phyloP scores from a whole-genome alignment of 2,329 filamentous ascomycete genomes.

The Neophaeococcomyces aloes region DNA sequence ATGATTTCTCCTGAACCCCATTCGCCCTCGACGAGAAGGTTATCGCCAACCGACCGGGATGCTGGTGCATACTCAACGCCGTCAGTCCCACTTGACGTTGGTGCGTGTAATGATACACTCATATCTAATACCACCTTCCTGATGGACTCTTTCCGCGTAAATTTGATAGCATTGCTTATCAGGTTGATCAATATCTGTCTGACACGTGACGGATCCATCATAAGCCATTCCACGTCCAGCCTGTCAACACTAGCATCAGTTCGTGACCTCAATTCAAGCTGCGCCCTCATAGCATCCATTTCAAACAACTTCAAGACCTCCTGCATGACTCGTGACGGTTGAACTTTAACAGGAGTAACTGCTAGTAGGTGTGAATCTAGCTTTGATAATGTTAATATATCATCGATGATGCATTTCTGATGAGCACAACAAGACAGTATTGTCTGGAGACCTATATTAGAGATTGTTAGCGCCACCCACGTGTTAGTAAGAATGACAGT shows the following conservation, averaged over 20 bases:
- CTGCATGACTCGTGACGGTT: slow-evolving; percentile 43
- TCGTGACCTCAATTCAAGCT: slow-evolving; percentile 47
- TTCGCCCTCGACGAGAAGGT: slow-evolving; percentile 32
- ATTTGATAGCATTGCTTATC: slow-evolving; percentile 50
- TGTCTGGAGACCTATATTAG: too few relatives aligned
- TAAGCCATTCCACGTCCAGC: slow-evolving; percentile 46
- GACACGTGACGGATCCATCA: slow-evolving; percentile 45
- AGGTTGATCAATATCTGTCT: slow-evolving; percentile 51
- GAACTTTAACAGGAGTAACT: slow-evolving; percentile 45
- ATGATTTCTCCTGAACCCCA: slow-evolving; percentile 48
- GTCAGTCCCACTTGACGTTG: neutral
- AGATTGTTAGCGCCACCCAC: too few relatives aligned
- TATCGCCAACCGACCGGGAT: slow-evolving; percentile 24
- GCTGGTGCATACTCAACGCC: neutral
- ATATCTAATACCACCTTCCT: neutral
- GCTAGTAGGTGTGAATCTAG: slow-evolving; percentile 59
- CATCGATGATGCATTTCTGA: slow-evolving; percentile 65
- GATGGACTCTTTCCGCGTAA: slow-evolving; percentile 28
- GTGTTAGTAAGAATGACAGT: too few relatives aligned
- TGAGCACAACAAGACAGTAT: slow-evolving; percentile 37
- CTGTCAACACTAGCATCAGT: slow-evolving; percentile 40
- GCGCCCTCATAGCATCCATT: slow-evolving; percentile 58
- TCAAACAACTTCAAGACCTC: slow-evolving; percentile 59
- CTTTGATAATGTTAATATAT: slow-evolving; percentile 61
- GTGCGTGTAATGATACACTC: slow-evolving; percentile 1